Conservation (phyloP, 2,329 filamentous ascomycete species). For the Biscogniauxia mediterranea region DNA sequence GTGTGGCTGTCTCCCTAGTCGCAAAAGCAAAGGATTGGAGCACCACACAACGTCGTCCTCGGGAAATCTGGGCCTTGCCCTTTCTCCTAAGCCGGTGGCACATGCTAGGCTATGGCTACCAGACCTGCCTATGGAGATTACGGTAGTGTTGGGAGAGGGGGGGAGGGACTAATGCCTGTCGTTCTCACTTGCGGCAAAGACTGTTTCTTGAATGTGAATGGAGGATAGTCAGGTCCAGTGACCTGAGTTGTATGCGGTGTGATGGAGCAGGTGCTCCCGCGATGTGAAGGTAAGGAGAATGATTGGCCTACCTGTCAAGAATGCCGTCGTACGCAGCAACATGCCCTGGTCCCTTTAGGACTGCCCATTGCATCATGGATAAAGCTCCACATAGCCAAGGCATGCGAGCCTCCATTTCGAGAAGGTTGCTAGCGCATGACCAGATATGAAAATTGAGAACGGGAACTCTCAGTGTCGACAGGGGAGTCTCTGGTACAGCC, state of each 20-base stretch:
- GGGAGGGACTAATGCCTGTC: slow-evolving; percentile 17
- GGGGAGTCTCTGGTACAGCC: slow-evolving; percentile 15
- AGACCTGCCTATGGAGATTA: slow-evolving; percentile 18
- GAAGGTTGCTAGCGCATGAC: slow-evolving; percentile 68
- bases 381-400: slow-evolving; percentile 81
- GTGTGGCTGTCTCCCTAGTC: slow-evolving; percentile 16
- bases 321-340: slow-evolving; percentile 73
- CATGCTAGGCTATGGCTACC: slow-evolving; percentile 18
- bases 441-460: slow-evolving; percentile 77
- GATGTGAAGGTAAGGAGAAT: slow-evolving; percentile 24
- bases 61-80: slow-evolving; percentile 8
- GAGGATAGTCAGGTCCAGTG: slow-evolving; percentile 43
- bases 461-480: slow-evolving; percentile 49
- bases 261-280: slow-evolving; percentile 27
- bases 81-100: background rate
- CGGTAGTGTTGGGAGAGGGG: slow-evolving; percentile 14
- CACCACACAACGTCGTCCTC: slow-evolving; percentile 14
- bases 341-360: slow-evolving; percentile 70
- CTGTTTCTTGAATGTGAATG: slow-evolving; percentile 35
- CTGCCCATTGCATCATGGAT: slow-evolving; percentile 72
- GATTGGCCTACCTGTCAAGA: slow-evolving; percentile 80
- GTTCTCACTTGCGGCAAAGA: slow-evolving; percentile 34
- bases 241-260: slow-evolving; percentile 45
- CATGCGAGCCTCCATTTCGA: slow-evolving; percentile 78
- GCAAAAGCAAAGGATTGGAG: slow-evolving; percentile 11